Conservation (phyloP, 164 flowering plant species). For the Akebia trifoliata region DNA sequence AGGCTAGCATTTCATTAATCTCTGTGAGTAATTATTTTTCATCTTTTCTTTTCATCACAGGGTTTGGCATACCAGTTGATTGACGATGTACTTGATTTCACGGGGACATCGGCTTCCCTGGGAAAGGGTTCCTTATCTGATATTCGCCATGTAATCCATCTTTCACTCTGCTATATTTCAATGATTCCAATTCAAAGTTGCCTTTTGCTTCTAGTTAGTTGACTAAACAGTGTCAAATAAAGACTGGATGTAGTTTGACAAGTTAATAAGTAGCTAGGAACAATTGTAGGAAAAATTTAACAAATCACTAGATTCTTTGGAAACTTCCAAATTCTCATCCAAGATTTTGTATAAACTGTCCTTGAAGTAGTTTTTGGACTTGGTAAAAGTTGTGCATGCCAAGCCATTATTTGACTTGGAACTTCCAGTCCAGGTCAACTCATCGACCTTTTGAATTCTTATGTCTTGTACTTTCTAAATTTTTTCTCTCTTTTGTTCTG, state of each 20-base stretch:
- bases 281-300: too few relatives aligned
- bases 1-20: background rate
- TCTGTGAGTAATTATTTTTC: background rate
- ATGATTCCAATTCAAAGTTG: background rate
- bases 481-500: too few relatives aligned
- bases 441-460: too few relatives aligned
- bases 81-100: conserved; percentile 94
- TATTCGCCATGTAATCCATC: conserved; percentile 72
- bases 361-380: too few relatives aligned
- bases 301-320: too few relatives aligned
- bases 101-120: conserved; percentile 91
- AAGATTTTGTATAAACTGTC: too few relatives aligned
- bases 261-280: background rate
- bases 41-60: conserved; percentile 42
- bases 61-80: conserved; percentile 92
- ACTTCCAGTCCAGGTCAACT: too few relatives aligned
- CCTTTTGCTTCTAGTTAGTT: background rate
- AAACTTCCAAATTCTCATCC: too few relatives aligned
- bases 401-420: too few relatives aligned
- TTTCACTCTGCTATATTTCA: background rate
- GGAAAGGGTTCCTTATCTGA: conserved; percentile 96
- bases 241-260: too few relatives aligned
- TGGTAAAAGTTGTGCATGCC: too few relatives aligned
- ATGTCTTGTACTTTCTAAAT: too few relatives aligned
- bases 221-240: background rate